Evolutionary conservation across 2,329 filamentous ascomycete genomes (phyloP).

Genomic region (Herpomyces periplanetae): DNA sequence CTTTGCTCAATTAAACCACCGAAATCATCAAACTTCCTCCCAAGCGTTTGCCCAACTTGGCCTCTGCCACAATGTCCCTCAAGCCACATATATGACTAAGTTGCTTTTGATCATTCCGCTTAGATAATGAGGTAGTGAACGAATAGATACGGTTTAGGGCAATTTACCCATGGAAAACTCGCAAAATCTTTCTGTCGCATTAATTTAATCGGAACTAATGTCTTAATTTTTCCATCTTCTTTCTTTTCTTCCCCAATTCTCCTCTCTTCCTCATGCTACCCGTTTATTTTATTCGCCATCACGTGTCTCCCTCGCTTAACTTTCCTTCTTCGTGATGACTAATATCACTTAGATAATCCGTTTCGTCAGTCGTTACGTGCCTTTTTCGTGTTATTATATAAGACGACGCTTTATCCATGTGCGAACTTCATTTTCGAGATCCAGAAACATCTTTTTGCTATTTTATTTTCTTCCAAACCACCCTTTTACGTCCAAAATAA

Average conservation of each 20-base stretch:
- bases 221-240: conserved; percentile 2
- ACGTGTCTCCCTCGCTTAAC: conserved; percentile 3
- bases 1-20: too few species aligned
- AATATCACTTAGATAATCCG: too few species aligned
- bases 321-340: conserved; percentile 3
- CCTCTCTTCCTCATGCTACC: conserved; percentile 3
- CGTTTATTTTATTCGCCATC: conserved; percentile 1
- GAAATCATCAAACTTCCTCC: too few species aligned
- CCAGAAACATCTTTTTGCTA: conserved; percentile 2
- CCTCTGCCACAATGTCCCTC: too few species aligned
- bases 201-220: conserved; percentile 1
- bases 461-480: conserved; percentile 2
- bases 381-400: conserved; percentile 2
- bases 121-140: too few species aligned
- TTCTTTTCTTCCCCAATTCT: conserved; percentile 2
- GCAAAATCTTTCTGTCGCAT: conserved; percentile 6
- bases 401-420: not conserved
- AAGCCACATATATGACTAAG: too few species aligned
- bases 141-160: too few species aligned
- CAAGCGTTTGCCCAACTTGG: too few species aligned
- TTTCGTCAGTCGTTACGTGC: too few species aligned
- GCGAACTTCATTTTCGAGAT: conserved; percentile 1
- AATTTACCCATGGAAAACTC: too few species aligned
- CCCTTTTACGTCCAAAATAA: conserved; percentile 3
- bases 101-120: too few species aligned